These are phyloP conservation scores for Lichtheimia hyalospora DNA, from an alignment of 371 early-diverging fungal genomes.

Conservation along the genomic window DNA sequence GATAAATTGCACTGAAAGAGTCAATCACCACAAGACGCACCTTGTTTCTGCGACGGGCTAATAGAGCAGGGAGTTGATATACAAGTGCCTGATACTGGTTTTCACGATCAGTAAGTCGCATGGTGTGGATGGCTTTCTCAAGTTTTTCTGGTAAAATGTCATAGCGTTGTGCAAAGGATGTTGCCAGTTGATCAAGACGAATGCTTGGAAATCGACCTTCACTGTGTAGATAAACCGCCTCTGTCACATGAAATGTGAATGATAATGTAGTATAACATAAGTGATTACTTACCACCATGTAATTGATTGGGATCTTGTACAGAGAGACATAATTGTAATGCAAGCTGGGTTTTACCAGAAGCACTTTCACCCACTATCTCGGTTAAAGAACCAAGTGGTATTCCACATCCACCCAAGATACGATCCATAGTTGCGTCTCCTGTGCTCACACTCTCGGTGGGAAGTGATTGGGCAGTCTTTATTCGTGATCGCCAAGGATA, in stretches of 20 bases:
- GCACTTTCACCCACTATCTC: conserved; percentile 67
- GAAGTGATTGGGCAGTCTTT: background rate
- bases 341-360: conserved; percentile 77
- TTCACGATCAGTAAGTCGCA: conserved; percentile 68
- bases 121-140: conserved; percentile 49
- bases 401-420: conserved; percentile 48
- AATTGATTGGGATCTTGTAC: conserved; percentile 64
- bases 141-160: conserved; percentile 12
- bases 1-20: conserved; percentile 80
- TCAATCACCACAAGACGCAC: conserved; percentile 80
- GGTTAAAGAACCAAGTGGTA: conserved; percentile 54
- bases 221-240: conserved; percentile 62
- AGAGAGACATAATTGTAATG: conserved; percentile 69
- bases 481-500: conserved; percentile 15
- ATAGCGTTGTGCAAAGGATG: conserved; percentile 19
- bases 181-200: conserved; percentile 48
- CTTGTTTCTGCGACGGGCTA: conserved; percentile 42
- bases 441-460: conserved; percentile 34
- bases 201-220: conserved; percentile 62
- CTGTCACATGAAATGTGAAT: conserved; percentile 14
- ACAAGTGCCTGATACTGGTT: conserved; percentile 68
- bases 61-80: conserved; percentile 69
- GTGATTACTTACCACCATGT: conserved; percentile 31
- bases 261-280: background rate
- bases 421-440: conserved; percentile 54